These are phyloP conservation scores for Aspergillus affinis DNA, from an alignment of 495 filamentous ascomycete species.

Conservation along the genomic window DNA sequence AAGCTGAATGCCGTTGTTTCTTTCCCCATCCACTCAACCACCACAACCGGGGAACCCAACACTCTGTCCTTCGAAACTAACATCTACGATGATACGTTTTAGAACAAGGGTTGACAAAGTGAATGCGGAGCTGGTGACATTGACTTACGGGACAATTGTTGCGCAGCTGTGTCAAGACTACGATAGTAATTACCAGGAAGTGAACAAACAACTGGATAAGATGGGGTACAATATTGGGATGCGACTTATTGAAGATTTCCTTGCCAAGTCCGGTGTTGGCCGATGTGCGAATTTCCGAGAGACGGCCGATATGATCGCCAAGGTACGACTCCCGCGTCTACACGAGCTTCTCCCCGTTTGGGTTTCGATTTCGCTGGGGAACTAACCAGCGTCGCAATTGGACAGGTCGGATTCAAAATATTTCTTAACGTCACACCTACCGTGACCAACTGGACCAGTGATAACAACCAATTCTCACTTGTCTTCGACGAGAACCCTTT, in stretches of 20 bases:
- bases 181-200: slow-evolving; percentile 87
- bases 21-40: neutral
- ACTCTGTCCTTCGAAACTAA: neutral
- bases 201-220: slow-evolving; percentile 94
- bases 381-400: slow-evolving; percentile 5
- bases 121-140: slow-evolving; percentile 91
- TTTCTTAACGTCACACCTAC: slow-evolving; percentile 97
- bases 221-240: slow-evolving; percentile 99
- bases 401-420: slow-evolving; percentile 94
- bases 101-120: slow-evolving; percentile 69
- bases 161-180: slow-evolving; percentile 95
- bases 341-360: neutral
- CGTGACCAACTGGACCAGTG: slow-evolving; percentile 91
- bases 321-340: slow-evolving; percentile 52
- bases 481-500: slow-evolving; percentile 96
- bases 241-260: slow-evolving; percentile 94
- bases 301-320: slow-evolving; percentile 94
- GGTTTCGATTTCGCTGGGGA: neutral
- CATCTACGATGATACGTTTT: slow-evolving; percentile 1
- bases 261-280: slow-evolving; percentile 87
- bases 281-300: slow-evolving; percentile 91
- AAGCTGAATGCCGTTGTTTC: slow-evolving; percentile 15
- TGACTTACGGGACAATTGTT: slow-evolving; percentile 98
- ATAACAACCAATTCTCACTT: slow-evolving; percentile 93
- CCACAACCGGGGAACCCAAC: neutral